Percentiles rank a stretch among this genome's conserved stretches.
phyloP scores from a whole-genome alignment of 495 filamentous ascomycete genomes.

The Monascus purpureus region DNA sequence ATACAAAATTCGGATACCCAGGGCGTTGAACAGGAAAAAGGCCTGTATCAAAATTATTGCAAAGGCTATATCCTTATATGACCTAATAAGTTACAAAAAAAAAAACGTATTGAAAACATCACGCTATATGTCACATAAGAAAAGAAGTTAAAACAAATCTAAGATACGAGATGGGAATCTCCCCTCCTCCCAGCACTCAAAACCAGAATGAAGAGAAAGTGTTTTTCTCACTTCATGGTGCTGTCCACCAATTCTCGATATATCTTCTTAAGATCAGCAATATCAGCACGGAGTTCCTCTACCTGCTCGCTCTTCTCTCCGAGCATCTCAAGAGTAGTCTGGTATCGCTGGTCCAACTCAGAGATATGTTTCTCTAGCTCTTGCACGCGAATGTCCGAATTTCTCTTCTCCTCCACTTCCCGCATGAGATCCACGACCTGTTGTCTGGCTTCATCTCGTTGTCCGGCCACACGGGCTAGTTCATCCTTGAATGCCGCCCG shows the following conservation, averaged over 20 bases:
- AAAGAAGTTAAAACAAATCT: not conserved
- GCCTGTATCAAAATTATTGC: not conserved
- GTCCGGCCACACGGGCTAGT: constrained; percentile 57
- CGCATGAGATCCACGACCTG: constrained; percentile 83
- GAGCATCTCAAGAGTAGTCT: constrained; percentile 84
- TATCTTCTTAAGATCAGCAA: constrained; percentile 85
- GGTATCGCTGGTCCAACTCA: constrained; percentile 52
- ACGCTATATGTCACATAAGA: not conserved
- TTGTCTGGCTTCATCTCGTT: constrained; percentile 80
- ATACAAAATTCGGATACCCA: constrained; percentile 4
- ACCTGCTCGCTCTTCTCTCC: constrained; percentile 94
- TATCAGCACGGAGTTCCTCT: constrained; percentile 78
- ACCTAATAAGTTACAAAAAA: not conserved
- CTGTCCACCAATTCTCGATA: constrained; percentile 84
- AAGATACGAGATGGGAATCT: not conserved
- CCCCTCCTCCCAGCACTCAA: not conserved
- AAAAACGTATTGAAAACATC: too few relatives aligned
- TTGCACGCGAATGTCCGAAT: constrained; percentile 41
- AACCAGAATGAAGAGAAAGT: too few relatives aligned
- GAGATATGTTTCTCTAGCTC: constrained; percentile 52
- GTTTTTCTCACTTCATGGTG: constrained; percentile 57
- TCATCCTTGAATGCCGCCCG: constrained; percentile 79
- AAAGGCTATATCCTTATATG: too few relatives aligned
- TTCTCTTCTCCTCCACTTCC: constrained; percentile 59
- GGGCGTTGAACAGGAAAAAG: not conserved